phyloP scores from a whole-genome alignment of 1,284 basidiomycete species.

The Fomitopsis betulina region DNA sequence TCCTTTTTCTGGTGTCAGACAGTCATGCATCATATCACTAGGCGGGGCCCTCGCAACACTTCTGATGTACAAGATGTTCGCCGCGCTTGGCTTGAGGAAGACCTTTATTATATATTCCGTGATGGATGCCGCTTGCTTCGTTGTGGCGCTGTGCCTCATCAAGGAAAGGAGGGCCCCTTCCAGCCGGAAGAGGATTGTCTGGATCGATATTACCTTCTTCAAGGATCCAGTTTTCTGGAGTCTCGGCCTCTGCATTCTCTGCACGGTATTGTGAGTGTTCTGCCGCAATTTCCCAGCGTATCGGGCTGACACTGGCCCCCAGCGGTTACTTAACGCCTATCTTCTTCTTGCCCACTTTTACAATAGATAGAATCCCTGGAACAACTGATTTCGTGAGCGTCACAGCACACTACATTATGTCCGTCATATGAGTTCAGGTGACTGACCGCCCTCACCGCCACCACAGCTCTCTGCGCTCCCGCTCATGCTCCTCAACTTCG shows the following conservation, averaged over 20 bases:
- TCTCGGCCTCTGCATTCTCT: conserved; percentile 19
- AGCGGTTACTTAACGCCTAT: conserved; percentile 23
- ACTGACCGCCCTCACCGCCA: background rate
- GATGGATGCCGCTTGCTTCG: conserved; percentile 18
- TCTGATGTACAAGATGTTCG: conserved; percentile 18
- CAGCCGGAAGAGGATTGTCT: conserved; percentile 14
- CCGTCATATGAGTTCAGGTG: background rate
- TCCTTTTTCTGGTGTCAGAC: background rate
- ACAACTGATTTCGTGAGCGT: conserved; percentile 15
- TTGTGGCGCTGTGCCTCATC: conserved; percentile 18
- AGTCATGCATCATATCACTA: background rate
- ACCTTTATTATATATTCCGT: conserved; percentile 20
- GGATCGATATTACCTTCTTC: conserved; percentile 23
- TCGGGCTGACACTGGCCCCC: background rate
- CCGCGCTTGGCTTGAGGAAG: conserved; percentile 15
- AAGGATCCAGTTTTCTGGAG: conserved; percentile 25
- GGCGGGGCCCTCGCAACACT: conserved; percentile 20
- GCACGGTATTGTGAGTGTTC: conserved; percentile 18
- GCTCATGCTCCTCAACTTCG: conserved; percentile 21
- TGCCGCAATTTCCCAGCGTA: background rate
- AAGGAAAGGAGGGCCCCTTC: conserved; percentile 15
- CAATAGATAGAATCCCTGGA: conserved; percentile 16
- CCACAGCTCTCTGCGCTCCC: conserved; percentile 17
- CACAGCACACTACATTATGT: background rate
- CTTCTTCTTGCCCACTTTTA: conserved; percentile 22